Evolutionary conservation across 257 asterid genomes (phyloP).

Genomic region (Gentiana dahurica): DNA sequence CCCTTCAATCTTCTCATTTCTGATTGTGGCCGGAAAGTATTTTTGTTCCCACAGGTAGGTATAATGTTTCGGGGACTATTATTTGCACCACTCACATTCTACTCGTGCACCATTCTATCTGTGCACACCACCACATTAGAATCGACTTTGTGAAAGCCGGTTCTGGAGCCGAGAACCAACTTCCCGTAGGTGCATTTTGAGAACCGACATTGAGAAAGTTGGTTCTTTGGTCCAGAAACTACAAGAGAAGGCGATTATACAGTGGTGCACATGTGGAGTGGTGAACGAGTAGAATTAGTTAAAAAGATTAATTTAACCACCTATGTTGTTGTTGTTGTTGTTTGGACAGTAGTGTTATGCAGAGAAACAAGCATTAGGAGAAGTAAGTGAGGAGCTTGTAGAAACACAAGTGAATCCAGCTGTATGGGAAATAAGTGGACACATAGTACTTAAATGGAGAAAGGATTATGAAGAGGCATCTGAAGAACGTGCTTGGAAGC

Average conservation of each 20-base stretch:
- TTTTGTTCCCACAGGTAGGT: constrained; percentile 61
- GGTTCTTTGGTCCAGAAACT: too few relatives aligned
- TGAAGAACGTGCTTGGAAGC: constrained; percentile 44
- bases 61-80: neutral
- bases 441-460: constrained; percentile 56
- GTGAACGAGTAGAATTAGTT: too few relatives aligned
- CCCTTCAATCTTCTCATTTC: constrained; percentile 61
- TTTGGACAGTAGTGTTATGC: constrained; percentile 29
- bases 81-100: too few relatives aligned
- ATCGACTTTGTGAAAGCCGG: too few relatives aligned
- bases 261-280: too few relatives aligned
- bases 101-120: too few relatives aligned
- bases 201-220: too few relatives aligned
- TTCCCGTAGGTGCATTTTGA: too few relatives aligned
- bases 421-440: constrained; percentile 78
- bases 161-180: too few relatives aligned
- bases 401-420: constrained; percentile 75
- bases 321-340: neutral
- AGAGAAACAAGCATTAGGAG: constrained; percentile 58
- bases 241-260: too few relatives aligned
- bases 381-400: constrained; percentile 41
- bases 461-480: constrained; percentile 56
- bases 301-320: too few relatives aligned
- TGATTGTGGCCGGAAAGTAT: constrained; percentile 48
- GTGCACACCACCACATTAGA: too few relatives aligned